Evolutionary conservation across 495 filamentous ascomycete species (phyloP), one percentile per base, ranked within the genome.

Genomic region (Cairneyella variabilis): DNA sequence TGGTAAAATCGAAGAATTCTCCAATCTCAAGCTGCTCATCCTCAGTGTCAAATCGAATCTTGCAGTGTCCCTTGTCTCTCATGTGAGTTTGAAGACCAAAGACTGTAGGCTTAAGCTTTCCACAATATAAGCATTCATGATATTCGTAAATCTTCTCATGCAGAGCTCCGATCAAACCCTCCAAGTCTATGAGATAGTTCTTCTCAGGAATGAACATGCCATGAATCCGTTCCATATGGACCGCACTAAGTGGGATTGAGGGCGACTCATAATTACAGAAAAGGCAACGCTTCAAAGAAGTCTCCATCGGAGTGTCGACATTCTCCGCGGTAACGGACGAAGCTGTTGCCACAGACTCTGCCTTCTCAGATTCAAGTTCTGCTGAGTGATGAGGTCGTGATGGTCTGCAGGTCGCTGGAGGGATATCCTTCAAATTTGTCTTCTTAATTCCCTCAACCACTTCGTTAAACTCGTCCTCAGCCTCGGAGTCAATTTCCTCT

Each of bases 1-100:
- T 85, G 49, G 86, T 76, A 80, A 99, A 99, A 66, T 99, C 95
- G 71, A 97, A 99, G 71, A 89, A 97, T 40, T 97, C 88, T n/a
- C 93, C 95, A 54, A 99, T 85, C 49, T 95, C 90, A 16, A 99
- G 76, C 70, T 96, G 90, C 63, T 99, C 90, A 28, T 86, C 86
- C 64, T 96, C 89, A 0, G 82, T 83, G 39, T 86, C 85, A 67
- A 95, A 99, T 0, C 89, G 91, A 56, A 99, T 91, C 80, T 89
- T 95, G 74, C 91, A 97, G 69, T 99, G 93, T 8, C 88, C 83
- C 69, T 90, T 91, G 67, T 99, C 93, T 28, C 86, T 84, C 93
- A 99, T 99, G 67, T 99, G 93, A 0, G 89, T 95, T 56, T 93
- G 89, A 32, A 89, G 78, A 12, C 88, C 90, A 49, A 80, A 78